Evolutionary conservation across 2,329 filamentous ascomycete genomes (phyloP).

Genomic region (Fulvia fulva): DNA sequence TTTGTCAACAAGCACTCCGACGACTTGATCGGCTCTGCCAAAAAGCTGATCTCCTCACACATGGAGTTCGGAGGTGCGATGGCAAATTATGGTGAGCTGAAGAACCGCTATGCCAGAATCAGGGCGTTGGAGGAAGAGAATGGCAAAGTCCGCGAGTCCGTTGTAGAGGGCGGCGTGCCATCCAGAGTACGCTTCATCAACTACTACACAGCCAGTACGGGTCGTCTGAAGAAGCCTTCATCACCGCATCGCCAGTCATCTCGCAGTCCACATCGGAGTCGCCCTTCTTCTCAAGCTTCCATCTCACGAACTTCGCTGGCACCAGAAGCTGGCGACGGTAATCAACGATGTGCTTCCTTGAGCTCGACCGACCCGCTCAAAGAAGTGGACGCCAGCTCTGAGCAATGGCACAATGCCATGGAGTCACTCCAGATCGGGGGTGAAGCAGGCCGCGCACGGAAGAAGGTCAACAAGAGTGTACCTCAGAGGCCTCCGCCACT

Average conservation of each 20-base stretch:
- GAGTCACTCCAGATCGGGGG: constrained; percentile 19
- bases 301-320: background rate
- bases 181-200: constrained; percentile 74
- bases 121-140: constrained; percentile 69
- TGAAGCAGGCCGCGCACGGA: background rate
- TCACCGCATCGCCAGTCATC: constrained; percentile 39
- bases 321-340: background rate
- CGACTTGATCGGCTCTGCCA: constrained; percentile 65
- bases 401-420: constrained; percentile 21
- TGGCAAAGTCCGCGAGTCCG: constrained; percentile 41
- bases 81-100: constrained; percentile 69
- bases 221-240: constrained; percentile 55
- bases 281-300: constrained; percentile 6
- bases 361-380: background rate
- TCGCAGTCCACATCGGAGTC: constrained; percentile 8
- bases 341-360: background rate
- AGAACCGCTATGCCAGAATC: constrained; percentile 64
- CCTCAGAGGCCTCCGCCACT: constrained; percentile 52
- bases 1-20: constrained; percentile 81
- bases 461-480: constrained; percentile 32
- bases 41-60: constrained; percentile 72
- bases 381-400: background rate
- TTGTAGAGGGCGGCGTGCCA: constrained; percentile 28
- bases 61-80: constrained; percentile 79
- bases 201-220: constrained; percentile 84